phyloP scores from a whole-genome alignment of 2,329 filamentous ascomycete species.

The Amesomyces nigricolor region DNA sequence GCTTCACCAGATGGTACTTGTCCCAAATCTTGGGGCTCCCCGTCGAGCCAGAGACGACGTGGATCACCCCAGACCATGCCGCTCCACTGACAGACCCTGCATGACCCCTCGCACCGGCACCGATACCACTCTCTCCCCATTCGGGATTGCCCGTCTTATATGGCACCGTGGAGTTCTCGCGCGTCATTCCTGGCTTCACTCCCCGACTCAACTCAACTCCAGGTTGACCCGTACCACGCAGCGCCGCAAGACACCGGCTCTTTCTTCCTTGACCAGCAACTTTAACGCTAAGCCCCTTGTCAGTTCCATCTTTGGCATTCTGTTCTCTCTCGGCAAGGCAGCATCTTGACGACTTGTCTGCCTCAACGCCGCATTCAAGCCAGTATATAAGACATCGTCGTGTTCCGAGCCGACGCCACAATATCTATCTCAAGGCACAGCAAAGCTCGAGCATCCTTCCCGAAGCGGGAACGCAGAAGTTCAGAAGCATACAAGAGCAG shows the following conservation, averaged over 20 bases:
- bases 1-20: constrained; percentile 3
- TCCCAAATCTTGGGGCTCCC: neutral
- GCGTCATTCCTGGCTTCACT: constrained; percentile 19
- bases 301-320: constrained; percentile 23
- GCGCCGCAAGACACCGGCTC: constrained; percentile 17
- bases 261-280: constrained; percentile 12
- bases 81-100: constrained; percentile 16
- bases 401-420: constrained; percentile 17
- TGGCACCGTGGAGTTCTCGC: constrained; percentile 16
- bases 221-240: constrained; percentile 14
- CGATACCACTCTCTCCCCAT: constrained; percentile 12
- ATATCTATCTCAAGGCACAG: constrained; percentile 11
- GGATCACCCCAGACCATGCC: constrained; percentile 13
- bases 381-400: constrained; percentile 20
- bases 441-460: constrained; percentile 18
- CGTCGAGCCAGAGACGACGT: constrained; percentile 14
- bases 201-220: constrained; percentile 10
- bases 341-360: constrained; percentile 5
- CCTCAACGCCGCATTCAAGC: neutral
- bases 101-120: constrained; percentile 12
- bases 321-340: constrained; percentile 11
- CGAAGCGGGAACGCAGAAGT: constrained; percentile 8
- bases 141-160: constrained; percentile 28
- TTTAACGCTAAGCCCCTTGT: constrained; percentile 22
- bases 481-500: constrained; percentile 15